Conservation (phyloP, 129 eudicot species). For the Oenanthe sinensis region DNA sequence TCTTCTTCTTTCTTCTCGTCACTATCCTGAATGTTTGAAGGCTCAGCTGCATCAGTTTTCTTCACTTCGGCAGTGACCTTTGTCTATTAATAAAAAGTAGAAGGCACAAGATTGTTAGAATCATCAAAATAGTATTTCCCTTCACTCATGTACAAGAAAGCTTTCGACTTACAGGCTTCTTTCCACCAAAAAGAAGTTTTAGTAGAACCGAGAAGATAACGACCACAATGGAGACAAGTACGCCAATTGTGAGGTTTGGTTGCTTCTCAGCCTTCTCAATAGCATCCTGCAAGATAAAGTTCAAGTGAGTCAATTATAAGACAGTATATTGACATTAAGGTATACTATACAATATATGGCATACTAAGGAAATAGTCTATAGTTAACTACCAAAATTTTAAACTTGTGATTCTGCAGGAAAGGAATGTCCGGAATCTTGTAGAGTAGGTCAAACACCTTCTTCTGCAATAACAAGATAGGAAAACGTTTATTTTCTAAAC, state of each 20-base stretch:
- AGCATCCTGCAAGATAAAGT: slow-evolving; percentile 40
- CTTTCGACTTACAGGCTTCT: slow-evolving; percentile 42
- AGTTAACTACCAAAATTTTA: slow-evolving; percentile 54
- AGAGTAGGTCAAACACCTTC: slow-evolving; percentile 60
- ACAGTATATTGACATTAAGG: not conserved
- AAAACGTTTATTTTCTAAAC: not conserved
- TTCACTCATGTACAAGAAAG: not conserved
- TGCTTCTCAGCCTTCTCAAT: slow-evolving; percentile 80
- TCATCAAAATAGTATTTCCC: not conserved
- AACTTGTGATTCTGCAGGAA: slow-evolving; percentile 65
- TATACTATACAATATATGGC: not conserved
- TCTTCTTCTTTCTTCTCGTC: slow-evolving; percentile 26
- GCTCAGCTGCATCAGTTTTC: slow-evolving; percentile 25
- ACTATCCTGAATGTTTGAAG: slow-evolving; percentile 20
- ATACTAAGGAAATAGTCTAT: not conserved
- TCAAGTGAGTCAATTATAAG: not conserved
- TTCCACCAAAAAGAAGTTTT: slow-evolving; percentile 60
- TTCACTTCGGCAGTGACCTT: slow-evolving; percentile 13
- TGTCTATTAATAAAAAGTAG: slow-evolving; percentile 17
- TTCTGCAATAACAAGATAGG: slow-evolving; percentile 42
- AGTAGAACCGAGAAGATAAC: slow-evolving; percentile 36
- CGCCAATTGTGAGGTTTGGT: slow-evolving; percentile 56
- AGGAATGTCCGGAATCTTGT: slow-evolving; percentile 74
- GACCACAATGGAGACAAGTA: slow-evolving; percentile 40
- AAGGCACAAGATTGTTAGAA: not conserved